phyloP scores from a whole-genome alignment of 805 yeast genomes.

The Suhomyces canberraensis region DNA sequence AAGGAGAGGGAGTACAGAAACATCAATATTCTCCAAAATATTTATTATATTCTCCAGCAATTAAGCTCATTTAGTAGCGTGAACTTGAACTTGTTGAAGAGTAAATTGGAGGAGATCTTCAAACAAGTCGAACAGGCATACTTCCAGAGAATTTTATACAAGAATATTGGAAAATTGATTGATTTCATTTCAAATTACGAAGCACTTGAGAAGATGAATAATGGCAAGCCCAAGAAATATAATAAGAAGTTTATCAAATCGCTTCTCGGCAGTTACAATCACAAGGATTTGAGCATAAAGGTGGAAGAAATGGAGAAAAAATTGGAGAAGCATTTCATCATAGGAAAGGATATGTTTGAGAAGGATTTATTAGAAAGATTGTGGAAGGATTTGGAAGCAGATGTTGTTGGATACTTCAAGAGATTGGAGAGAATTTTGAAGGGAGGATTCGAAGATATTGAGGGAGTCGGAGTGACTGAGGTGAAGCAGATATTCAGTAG shows the following conservation, averaged over 20 bases:
- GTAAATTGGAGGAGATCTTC: slow-evolving; percentile 26
- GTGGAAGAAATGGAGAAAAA: slow-evolving; percentile 54
- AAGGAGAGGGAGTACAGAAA: slow-evolving; percentile 41
- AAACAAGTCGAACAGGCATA: slow-evolving; percentile 27
- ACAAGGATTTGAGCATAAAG: slow-evolving; percentile 53
- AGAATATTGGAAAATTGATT: slow-evolving; percentile 64
- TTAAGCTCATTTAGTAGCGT: slow-evolving; percentile 22
- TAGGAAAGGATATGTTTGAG: slow-evolving; percentile 43
- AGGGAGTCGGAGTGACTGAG: slow-evolving; percentile 52
- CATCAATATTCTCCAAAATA: slow-evolving; percentile 39
- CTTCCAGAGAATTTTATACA: slow-evolving; percentile 31
- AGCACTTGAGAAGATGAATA: slow-evolving; percentile 44
- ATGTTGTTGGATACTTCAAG: slow-evolving; percentile 53
- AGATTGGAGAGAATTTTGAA: slow-evolving; percentile 55
- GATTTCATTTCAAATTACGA: slow-evolving; percentile 66
- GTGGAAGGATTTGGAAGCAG: slow-evolving; percentile 69
- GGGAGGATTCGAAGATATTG: slow-evolving; percentile 52
- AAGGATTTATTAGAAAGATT: slow-evolving; percentile 55
- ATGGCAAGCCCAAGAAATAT: slow-evolving; percentile 61
- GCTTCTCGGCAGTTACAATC: slow-evolving; percentile 54
- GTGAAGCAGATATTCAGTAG: slow-evolving; percentile 46
- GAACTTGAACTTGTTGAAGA: slow-evolving; percentile 21
- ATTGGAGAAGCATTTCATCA: slow-evolving; percentile 53
- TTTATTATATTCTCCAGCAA: slow-evolving; percentile 34
- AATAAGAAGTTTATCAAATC: slow-evolving; percentile 57